Evolutionary conservation across 192 early-diverging fungal genomes (phyloP), one percentile per base, ranked within the genome.

Genomic region (Backusella tarrabulga): DNA sequence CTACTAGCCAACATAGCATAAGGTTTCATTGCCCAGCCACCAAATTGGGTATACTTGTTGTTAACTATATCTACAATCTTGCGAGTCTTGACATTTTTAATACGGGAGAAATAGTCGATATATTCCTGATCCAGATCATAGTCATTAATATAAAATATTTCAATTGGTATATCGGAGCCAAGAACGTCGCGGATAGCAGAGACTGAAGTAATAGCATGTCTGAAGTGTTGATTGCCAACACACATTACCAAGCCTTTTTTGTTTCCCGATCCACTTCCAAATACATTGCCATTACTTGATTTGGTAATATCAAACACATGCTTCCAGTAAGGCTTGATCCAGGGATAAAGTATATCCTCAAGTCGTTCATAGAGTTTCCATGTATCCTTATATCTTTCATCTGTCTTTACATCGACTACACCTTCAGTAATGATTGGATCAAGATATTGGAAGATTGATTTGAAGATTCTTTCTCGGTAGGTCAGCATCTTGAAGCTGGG

Each of bases 21-120:
- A 0, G 93, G 89, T 73, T 94, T 94, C 66, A 92, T 82, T 6
- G 88, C 81, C 92, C 92, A 93, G n/a, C 90, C 90, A 32, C 67
- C 74, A 52, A 89, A 74, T 9, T 84, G 52, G 40, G 87, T 83
- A 36, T 66, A 79, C 2, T 77, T 76, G 44, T 90, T 77, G 52
- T 84, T 72, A 41, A 89, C 70, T 11, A 75, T 66, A n/a, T 85
- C 70, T 4, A 81, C 68, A 17, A 88, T 77, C 23, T 83, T 77
- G 5, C 74, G 38, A 14, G 71, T 72, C 44, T 72, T 72, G 9
- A 72, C 42, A 17, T 72, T 72, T 19, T 41, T 29, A 32, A 72
- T 50, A 4, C 36, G 21, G 17, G 56, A 26, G 26, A 92, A 71
- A 19, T 80, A 71, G 6, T 60, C 8, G 19, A 81, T 75, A 19